These are phyloP conservation scores for Trypanosoma congolense DNA, from an alignment of 208 protist species.

Conservation along the genomic window DNA sequence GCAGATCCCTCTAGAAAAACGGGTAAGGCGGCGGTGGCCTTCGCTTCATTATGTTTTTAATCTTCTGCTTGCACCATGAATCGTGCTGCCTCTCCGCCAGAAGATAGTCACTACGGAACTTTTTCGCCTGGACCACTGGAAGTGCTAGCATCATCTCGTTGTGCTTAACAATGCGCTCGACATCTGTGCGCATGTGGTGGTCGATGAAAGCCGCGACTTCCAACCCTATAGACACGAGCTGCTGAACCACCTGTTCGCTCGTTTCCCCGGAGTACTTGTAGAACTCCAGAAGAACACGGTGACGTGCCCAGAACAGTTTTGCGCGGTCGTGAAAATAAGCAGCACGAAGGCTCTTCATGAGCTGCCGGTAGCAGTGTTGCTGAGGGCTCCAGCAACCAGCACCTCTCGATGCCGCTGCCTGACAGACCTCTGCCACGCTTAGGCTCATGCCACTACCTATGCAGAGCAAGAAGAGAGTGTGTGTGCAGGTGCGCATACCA, in stretches of 20 bases:
- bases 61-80: slow-evolving; percentile 86
- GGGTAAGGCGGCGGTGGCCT: slow-evolving; percentile 79
- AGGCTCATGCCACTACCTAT: background rate
- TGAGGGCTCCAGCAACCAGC: slow-evolving; percentile 47
- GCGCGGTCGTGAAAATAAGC: slow-evolving; percentile 85
- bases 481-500: too few species aligned
- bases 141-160: slow-evolving; percentile 76
- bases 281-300: slow-evolving; percentile 83
- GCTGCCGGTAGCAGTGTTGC: slow-evolving; percentile 64
- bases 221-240: slow-evolving; percentile 53
- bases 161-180: slow-evolving; percentile 75
- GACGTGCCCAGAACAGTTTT: slow-evolving; percentile 86
- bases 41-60: slow-evolving; percentile 69
- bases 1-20: slow-evolving; percentile 42
- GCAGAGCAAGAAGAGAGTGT: too few species aligned
- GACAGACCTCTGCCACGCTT: background rate
- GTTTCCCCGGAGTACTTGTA: slow-evolving; percentile 78
- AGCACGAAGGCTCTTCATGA: slow-evolving; percentile 64
- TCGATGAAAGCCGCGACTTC: slow-evolving; percentile 68
- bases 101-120: slow-evolving; percentile 69
- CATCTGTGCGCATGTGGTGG: slow-evolving; percentile 82
- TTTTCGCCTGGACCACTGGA: slow-evolving; percentile 68
- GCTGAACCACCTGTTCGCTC: slow-evolving; percentile 36
- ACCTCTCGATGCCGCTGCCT: background rate
- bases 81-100: slow-evolving; percentile 84